Conservation (phyloP, 306 rosid species). For the Lithocarpus polystachyus region DNA sequence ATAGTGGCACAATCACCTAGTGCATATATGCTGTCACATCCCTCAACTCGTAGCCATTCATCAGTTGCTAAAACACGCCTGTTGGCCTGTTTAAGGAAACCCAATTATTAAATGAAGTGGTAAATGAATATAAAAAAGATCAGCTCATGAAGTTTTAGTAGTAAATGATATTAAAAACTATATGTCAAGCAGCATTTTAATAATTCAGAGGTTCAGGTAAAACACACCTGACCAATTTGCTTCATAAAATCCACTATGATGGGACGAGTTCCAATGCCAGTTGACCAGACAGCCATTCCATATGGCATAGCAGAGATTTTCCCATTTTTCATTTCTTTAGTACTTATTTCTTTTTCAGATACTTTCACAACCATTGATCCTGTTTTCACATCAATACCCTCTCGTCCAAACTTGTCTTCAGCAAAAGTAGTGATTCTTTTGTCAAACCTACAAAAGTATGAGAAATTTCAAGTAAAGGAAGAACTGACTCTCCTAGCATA, state of each 20-base stretch:
- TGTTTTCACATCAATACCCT: slow-evolving; percentile 84
- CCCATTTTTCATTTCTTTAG: slow-evolving; percentile 81
- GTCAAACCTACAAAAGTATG: slow-evolving; percentile 70
- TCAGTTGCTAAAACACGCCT: slow-evolving; percentile 95
- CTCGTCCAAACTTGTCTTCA: slow-evolving; percentile 78
- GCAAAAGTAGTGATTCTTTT: slow-evolving; percentile 93
- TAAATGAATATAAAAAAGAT: background rate
- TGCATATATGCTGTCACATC: slow-evolving; percentile 72
- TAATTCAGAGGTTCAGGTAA: slow-evolving; percentile 19
- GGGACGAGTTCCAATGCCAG: slow-evolving; percentile 95
- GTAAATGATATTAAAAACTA: background rate
- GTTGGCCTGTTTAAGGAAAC: slow-evolving; percentile 51
- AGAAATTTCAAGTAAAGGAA: slow-evolving; percentile 2
- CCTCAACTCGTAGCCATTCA: slow-evolving; percentile 98
- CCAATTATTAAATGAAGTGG: background rate
- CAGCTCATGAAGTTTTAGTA: background rate
- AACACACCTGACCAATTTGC: slow-evolving; percentile 89
- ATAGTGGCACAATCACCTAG: slow-evolving; percentile 98
- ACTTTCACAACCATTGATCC: slow-evolving; percentile 97
- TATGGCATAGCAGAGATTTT: slow-evolving; percentile 60
- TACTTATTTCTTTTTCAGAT: slow-evolving; percentile 70
- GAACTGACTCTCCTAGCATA: background rate
- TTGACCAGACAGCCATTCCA: slow-evolving; percentile 99
- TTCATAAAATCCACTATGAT: slow-evolving; percentile 75
- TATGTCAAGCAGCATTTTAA: slow-evolving; percentile 6